Percentiles rank a stretch among this genome's conserved stretches.
Evolutionary conservation across 176 grass and related monocot species (phyloP).

Genomic region (Saccharum officinarum): DNA sequence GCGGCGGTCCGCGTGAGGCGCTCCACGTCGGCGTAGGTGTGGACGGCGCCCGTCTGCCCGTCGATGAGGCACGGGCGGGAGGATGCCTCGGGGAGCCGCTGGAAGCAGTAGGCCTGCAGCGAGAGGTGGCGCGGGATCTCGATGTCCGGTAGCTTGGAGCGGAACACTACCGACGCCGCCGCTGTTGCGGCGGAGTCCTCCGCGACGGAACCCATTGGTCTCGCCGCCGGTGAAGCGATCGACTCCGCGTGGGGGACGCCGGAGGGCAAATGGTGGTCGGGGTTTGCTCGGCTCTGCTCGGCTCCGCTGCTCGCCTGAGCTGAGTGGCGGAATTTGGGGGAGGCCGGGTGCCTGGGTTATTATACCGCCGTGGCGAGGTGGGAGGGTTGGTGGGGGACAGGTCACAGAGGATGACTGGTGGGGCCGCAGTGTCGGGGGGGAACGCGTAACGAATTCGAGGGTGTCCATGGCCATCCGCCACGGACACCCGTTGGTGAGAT

Average conservation of each 20-base stretch:
- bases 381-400: slow-evolving; percentile 26
- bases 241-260: background rate
- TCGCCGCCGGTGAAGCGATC: background rate
- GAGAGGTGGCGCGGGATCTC: slow-evolving; percentile 68
- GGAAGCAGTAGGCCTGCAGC: slow-evolving; percentile 91
- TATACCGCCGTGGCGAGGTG: slow-evolving; percentile 42
- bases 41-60: slow-evolving; percentile 46
- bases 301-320: slow-evolving; percentile 26
- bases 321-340: background rate
- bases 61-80: slow-evolving; percentile 78
- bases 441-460: background rate
- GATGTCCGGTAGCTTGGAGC: slow-evolving; percentile 87
- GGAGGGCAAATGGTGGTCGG: slow-evolving; percentile 32
- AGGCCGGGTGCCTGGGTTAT: background rate
- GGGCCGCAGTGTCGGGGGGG: background rate
- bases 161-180: slow-evolving; percentile 48
- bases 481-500: background rate
- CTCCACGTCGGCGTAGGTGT: slow-evolving; percentile 69
- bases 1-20: slow-evolving; percentile 42
- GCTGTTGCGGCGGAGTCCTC: background rate
- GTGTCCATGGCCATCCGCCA: background rate
- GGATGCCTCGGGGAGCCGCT: slow-evolving; percentile 21
- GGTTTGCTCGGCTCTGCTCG: slow-evolving; percentile 28
- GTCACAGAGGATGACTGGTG: background rate
- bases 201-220: slow-evolving; percentile 60